Evolutionary conservation across 768 basidiomycete genomes (phyloP), one percentile per base, ranked within the genome.

Genomic region (Lactifluus echinatus): DNA sequence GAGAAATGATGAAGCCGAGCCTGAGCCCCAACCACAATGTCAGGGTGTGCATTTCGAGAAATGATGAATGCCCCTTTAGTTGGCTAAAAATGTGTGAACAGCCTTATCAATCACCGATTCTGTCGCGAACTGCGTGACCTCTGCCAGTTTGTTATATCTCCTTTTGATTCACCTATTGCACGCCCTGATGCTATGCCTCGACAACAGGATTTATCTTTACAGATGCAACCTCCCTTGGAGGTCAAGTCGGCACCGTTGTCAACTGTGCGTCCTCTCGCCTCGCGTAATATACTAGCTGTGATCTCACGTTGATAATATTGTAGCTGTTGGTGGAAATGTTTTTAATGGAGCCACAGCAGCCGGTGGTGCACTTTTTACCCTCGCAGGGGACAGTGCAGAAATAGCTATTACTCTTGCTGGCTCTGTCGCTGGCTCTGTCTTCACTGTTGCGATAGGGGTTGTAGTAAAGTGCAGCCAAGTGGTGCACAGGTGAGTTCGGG

Each of bases 281-380:
- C 17, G 11, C 23, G 21, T 3, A 24, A 5, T 15, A 14, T 15
- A 8, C 12, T 28, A 14, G 17, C 1, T 12, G 2, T 2, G 12
- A 4, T n/a, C 7, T 23, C n/a, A 33, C 8, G 7, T 24, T 29
- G 29, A 54, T 8, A 2, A 31, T 28, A 24, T 36, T 14, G 3
- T 23, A 63, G 63, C 60, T 1, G 12, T 62, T 21, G 60, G 56
- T 28, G 60, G 56, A 6, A 14, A 49, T 17, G 60, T 28, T 11
- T 63, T 23, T 44, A 63, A 60, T 2, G 60, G 57, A 42, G 21
- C 62, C 14, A 55, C 62, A 12, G 48, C 47, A 12, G 50, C n/a
- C 17, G 62, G 62, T 34, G 62, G 62, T 29, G 12, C 19, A 10
- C 60, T 24, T 5, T 55, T 63, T 44, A 63, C 62, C 2, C 62